These are phyloP conservation scores for Dittrichia graveolens DNA, from an alignment of 129 eudicot species.

Conservation along the genomic window DNA sequence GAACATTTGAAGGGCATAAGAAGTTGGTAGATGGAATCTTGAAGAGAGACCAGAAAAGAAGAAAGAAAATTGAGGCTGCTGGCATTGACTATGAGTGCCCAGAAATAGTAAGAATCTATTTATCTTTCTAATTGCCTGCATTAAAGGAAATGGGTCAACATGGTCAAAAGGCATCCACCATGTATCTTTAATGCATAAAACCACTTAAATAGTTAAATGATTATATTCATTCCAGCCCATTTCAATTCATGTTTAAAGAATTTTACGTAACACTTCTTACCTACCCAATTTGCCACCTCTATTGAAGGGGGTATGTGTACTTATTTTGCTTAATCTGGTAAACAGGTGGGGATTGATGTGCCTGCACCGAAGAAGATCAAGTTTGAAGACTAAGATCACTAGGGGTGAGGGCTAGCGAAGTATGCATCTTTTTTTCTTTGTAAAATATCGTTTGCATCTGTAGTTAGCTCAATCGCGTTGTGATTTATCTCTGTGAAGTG, in stretches of 20 bases:
- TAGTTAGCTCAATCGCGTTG: too few relatives aligned
- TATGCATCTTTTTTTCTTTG: too few relatives aligned
- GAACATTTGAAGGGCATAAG: conserved; percentile 71
- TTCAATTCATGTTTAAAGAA: too few relatives aligned
- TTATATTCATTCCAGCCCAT: too few relatives aligned
- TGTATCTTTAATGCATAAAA: too few relatives aligned
- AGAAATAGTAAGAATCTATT: conserved; percentile 58
- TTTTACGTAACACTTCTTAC: too few relatives aligned
- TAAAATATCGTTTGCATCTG: too few relatives aligned
- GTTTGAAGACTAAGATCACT: conserved; percentile 28
- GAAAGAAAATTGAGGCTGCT: conserved; percentile 79
- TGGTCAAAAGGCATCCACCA: too few relatives aligned
- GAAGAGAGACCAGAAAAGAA: conserved; percentile 68
- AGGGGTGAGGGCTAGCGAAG: neutral
- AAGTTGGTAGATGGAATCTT: conserved; percentile 67
- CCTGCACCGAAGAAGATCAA: conserved; percentile 70
- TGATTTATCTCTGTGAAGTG: too few relatives aligned
- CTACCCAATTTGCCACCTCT: too few relatives aligned
- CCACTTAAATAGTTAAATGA: too few relatives aligned
- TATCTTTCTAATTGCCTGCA: neutral
- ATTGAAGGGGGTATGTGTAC: neutral
- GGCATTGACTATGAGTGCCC: conserved; percentile 86
- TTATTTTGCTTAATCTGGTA: neutral
- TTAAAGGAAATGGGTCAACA: too few relatives aligned
- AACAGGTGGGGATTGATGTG: conserved; percentile 61